phyloP scores from a whole-genome alignment of 2,329 filamentous ascomycete species.

The Nothophoma quercina region DNA sequence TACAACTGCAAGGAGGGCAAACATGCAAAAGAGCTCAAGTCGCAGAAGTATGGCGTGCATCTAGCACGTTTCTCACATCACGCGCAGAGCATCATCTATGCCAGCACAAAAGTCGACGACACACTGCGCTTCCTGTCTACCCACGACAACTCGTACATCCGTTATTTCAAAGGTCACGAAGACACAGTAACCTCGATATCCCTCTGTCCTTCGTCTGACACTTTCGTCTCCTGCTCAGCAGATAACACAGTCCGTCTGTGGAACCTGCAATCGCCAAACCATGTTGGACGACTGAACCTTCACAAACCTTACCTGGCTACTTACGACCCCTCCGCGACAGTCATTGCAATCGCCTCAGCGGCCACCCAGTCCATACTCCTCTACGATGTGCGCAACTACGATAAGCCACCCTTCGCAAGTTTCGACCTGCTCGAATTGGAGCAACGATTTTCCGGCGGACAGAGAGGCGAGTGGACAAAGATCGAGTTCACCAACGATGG shows the following conservation, averaged over 20 bases:
- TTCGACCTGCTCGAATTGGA: conserved; percentile 81
- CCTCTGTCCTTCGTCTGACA: conserved; percentile 85
- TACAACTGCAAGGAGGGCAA: conserved; percentile 93
- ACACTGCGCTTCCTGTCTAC: conserved; percentile 86
- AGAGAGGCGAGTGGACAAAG: conserved; percentile 78
- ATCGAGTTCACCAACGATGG: conserved; percentile 97
- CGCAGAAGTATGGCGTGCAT: conserved; percentile 96
- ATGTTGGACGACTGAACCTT: conserved; percentile 81
- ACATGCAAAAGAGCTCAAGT: conserved; percentile 86
- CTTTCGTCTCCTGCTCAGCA: conserved; percentile 88
- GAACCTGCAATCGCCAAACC: conserved; percentile 82
- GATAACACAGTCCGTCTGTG: conserved; percentile 93
- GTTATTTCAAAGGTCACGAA: conserved; percentile 94
- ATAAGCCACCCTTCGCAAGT: conserved; percentile 85
- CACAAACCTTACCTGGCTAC: conserved; percentile 82
- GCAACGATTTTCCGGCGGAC: conserved; percentile 51
- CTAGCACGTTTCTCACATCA: conserved; percentile 94
- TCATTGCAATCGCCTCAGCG: conserved; percentile 89
- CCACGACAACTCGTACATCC: conserved; percentile 95
- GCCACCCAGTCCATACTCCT: conserved; percentile 80
- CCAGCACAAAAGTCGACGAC: conserved; percentile 93
- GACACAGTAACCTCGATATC: conserved; percentile 82
- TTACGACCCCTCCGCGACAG: conserved; percentile 89
- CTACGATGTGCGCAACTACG: conserved; percentile 93
- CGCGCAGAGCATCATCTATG: conserved; percentile 89